Evolutionary conservation across 805 yeast species (phyloP), one percentile per base, ranked within the genome.

Genomic region (Sugiyamaella mastotermitis): DNA sequence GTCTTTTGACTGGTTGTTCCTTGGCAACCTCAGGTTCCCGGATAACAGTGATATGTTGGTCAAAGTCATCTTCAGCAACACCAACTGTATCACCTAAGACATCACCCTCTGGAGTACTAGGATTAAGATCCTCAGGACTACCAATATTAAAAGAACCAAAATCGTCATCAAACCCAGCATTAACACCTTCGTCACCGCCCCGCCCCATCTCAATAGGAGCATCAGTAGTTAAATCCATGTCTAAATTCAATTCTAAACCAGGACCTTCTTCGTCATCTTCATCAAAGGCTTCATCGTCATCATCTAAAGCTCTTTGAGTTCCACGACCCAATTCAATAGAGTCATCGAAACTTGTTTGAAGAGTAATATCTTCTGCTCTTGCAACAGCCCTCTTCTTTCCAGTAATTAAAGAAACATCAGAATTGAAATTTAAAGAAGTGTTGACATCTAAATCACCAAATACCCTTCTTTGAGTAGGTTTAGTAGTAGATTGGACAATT

Each of bases 321-420:
- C 71, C 69, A 57, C 92, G 72, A 7, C 81, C 84, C 31, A 77
- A 50, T 55, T 84, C 94, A 30, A 84, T 68, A 0, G 88, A 80
- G 22, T 64, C 68, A 49, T 80, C 81, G 31, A 67, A 43, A 10
- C 28, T 18, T 37, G 40, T 27, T 32, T 5, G 42, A 41, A 34
- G 31, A n/a, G 37, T 34, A 3, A 25, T 25, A 15, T 34, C 37
- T 10, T 25, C 14, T 7, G n/a, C 18, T 9, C 31, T 15, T 2
- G 21, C 31, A 11, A 11, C 21, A 14, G 34, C 34, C 24, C 21
- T 31, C 14, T 31, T 23, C 5, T 23, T 25, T 18, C 14, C 34
- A 29, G 17, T 11, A 6, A 29, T 6, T 7, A n/a, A n/a, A 29
- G 15, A 23, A 11, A 28, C 18, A 17, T 13, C 25, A 13, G 14